A percentile compares a stretch with the other conserved stretches of the same genome.
Evolutionary conservation across 2,329 filamentous ascomycete species (phyloP).

Genomic region (Colletotrichum sp.): DNA sequence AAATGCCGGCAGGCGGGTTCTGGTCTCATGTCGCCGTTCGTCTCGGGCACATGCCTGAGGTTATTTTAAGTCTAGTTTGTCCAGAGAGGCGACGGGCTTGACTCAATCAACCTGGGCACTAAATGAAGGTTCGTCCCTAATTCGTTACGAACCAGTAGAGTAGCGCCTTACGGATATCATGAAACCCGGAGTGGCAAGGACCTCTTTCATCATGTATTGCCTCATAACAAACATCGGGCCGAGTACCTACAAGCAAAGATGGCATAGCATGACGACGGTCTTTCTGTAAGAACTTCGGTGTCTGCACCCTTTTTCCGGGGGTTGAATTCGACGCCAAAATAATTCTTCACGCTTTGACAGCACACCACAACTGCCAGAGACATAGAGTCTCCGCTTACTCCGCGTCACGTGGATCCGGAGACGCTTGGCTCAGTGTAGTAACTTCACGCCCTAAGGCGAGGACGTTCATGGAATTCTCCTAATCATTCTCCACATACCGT

Average conservation of each 20-base stretch:
- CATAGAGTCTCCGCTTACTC: neutral
- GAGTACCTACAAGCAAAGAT: neutral
- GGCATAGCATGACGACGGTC: neutral
- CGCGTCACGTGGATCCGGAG: neutral
- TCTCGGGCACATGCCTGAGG: neutral
- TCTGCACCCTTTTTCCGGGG: neutral
- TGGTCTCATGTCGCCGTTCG: neutral
- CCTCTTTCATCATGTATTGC: neutral
- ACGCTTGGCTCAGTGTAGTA: neutral
- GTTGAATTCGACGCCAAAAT: neutral
- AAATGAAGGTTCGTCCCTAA: neutral
- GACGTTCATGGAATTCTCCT: neutral
- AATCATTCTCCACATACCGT: neutral
- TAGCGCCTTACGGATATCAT: neutral
- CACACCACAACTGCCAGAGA: neutral
- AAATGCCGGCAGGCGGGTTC: neutral
- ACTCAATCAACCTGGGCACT: neutral
- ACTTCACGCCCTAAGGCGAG: neutral
- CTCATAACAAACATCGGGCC: neutral
- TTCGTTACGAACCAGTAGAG: neutral
- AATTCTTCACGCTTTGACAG: neutral
- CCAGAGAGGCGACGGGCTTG: neutral
- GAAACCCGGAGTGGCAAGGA: neutral
- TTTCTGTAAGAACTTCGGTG: neutral
- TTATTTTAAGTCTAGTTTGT: neutral